phyloP scores from a whole-genome alignment of 306 rosid species.

The peach (Prunus persica) region Prunus_persica_NCBIv2 NC_034012.1:22019001-22019500 shows the following conservation, averaged over 20 bases:
- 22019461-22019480: constrained; percentile 94
- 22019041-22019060: constrained; percentile 34
- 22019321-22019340: constrained; percentile 21
- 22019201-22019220: neutral
- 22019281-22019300: neutral
- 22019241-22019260: neutral
- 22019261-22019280: neutral
- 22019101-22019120: constrained; percentile 3
- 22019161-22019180: constrained; percentile 44
- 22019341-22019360: constrained; percentile 13
- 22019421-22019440: constrained; percentile 86
- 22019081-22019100: neutral
- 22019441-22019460: constrained; percentile 90
- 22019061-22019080: constrained; percentile 9
- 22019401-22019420: constrained; percentile 85
- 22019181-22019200: constrained; percentile 68
- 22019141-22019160: neutral
- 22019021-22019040: constrained; percentile 92
- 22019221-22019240: neutral
- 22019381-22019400: constrained; percentile 84
- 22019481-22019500: constrained; percentile 96
- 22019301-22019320: constrained; percentile 15
- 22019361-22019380: constrained; percentile 79
- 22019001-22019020: constrained; percentile 98
- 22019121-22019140: constrained; percentile 15